phyloP scores from a whole-genome alignment of 148 eudicot species.

The Amaranthus hypochondriacus region DNA sequence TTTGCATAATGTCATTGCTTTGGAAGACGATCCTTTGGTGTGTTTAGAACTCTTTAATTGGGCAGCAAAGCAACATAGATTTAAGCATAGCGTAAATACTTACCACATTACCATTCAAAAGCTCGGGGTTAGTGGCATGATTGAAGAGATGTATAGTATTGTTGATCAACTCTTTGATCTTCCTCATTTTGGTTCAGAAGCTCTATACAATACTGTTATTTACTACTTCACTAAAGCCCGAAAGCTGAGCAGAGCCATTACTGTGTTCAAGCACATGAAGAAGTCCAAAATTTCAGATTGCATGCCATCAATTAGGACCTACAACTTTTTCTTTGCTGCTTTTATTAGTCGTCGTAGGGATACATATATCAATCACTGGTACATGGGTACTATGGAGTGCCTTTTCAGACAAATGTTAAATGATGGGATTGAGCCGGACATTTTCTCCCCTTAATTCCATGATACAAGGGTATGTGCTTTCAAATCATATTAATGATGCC shows the following conservation, averaged over 20 bases:
- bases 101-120: constrained; percentile 59
- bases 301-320: constrained; percentile 65
- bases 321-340: constrained; percentile 68
- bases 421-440: constrained; percentile 73
- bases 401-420: constrained; percentile 76
- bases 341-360: constrained; percentile 60
- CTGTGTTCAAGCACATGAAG: constrained; percentile 67
- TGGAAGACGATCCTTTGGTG: constrained; percentile 57
- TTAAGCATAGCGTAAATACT: constrained; percentile 51
- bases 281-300: constrained; percentile 39
- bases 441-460: constrained; percentile 66
- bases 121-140: constrained; percentile 71
- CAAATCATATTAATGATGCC: constrained; percentile 80
- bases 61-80: constrained; percentile 66
- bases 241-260: constrained; percentile 66
- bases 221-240: constrained; percentile 67
- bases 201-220: constrained; percentile 62
- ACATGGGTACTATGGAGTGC: constrained; percentile 64
- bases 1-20: constrained; percentile 41
- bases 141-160: constrained; percentile 67
- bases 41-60: constrained; percentile 72
- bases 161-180: constrained; percentile 62
- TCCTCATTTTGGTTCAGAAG: constrained; percentile 62
- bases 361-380: constrained; percentile 64
- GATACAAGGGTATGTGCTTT: constrained; percentile 84